phyloP scores from a whole-genome alignment of 2,329 filamentous ascomycete species.

The Pseudogymnoascus sp. region DNA sequence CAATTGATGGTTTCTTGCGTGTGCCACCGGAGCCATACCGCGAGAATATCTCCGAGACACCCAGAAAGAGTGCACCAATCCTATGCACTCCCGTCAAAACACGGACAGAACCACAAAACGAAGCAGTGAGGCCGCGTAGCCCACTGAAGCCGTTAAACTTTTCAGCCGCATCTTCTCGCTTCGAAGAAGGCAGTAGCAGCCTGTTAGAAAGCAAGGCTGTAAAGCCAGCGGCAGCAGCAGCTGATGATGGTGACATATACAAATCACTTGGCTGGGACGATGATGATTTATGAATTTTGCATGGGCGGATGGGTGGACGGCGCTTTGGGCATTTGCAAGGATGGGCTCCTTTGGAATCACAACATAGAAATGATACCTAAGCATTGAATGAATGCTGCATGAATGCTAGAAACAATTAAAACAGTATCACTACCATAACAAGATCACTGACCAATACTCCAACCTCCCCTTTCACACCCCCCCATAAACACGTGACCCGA shows the following conservation, averaged over 20 bases:
- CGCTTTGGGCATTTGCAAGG: slow-evolving; percentile 10
- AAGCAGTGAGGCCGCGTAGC: slow-evolving; percentile 8
- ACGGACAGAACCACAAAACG: slow-evolving; percentile 13
- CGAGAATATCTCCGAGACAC: slow-evolving; percentile 24
- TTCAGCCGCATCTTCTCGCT: slow-evolving; percentile 15
- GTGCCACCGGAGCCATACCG: neutral
- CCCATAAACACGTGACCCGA: neutral
- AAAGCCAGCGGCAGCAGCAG: neutral
- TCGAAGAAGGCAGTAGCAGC: neutral
- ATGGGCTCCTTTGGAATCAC: slow-evolving; percentile 3
- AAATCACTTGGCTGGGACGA: slow-evolving; percentile 14
- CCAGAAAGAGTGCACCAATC: slow-evolving; percentile 19
- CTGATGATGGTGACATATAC: slow-evolving; percentile 10
- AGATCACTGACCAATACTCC: neutral
- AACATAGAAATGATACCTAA: slow-evolving; percentile 9
- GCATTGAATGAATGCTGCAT: neutral
- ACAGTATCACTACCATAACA: neutral
- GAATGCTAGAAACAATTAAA: slow-evolving; percentile 1
- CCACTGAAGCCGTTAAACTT: slow-evolving; percentile 20
- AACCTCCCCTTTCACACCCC: neutral
- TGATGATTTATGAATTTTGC: slow-evolving; percentile 13
- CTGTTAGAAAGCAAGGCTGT: neutral
- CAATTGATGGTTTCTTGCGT: slow-evolving; percentile 1
- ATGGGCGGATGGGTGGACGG: neutral
- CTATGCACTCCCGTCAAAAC: slow-evolving; percentile 11